Conservation (phyloP, 352 stramenopile genomes). For the Pythium guiyangense region DNA sequence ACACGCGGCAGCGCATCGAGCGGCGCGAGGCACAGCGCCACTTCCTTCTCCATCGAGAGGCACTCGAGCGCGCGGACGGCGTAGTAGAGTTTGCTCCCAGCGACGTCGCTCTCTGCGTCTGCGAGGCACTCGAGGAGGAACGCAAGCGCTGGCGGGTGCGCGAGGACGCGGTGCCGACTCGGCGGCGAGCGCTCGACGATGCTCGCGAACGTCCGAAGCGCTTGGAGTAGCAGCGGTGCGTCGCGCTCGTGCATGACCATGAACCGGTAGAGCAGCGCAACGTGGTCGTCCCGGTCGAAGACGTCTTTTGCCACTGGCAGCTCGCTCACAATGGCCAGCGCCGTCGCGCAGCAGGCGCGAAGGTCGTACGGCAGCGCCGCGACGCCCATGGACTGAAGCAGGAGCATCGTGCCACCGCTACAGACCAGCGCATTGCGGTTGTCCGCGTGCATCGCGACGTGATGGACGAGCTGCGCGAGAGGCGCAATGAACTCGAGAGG, state of each 20-base stretch:
- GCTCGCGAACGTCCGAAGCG: slow-evolving; percentile 42
- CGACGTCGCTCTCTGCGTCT: slow-evolving; percentile 13
- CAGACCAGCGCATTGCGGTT: slow-evolving; percentile 23
- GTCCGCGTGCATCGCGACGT: slow-evolving; percentile 7
- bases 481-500: slow-evolving; percentile 14
- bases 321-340: slow-evolving; percentile 23
- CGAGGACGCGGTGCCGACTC: slow-evolving; percentile 35
- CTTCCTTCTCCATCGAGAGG: slow-evolving; percentile 49
- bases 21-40: slow-evolving; percentile 24
- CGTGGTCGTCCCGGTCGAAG: slow-evolving; percentile 38
- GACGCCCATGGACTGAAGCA: slow-evolving; percentile 24
- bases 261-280: slow-evolving; percentile 50
- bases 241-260: slow-evolving; percentile 36
- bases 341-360: slow-evolving; percentile 17
- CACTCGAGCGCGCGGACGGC: slow-evolving; percentile 47
- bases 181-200: slow-evolving; percentile 45
- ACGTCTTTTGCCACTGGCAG: slow-evolving; percentile 16
- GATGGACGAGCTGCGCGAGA: slow-evolving; percentile 9
- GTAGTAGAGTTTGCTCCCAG: slow-evolving; percentile 29
- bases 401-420: slow-evolving; percentile 1
- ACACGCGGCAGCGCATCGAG: slow-evolving; percentile 30
- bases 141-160: slow-evolving; percentile 20
- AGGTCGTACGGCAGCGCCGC: slow-evolving; percentile 17
- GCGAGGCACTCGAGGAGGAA: slow-evolving; percentile 49
- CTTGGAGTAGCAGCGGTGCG: slow-evolving; percentile 25